Evolutionary conservation across 345 rosid genomes (phyloP), one percentile per base, ranked within the genome.

Genomic region (Eutrema japonicum): DNA sequence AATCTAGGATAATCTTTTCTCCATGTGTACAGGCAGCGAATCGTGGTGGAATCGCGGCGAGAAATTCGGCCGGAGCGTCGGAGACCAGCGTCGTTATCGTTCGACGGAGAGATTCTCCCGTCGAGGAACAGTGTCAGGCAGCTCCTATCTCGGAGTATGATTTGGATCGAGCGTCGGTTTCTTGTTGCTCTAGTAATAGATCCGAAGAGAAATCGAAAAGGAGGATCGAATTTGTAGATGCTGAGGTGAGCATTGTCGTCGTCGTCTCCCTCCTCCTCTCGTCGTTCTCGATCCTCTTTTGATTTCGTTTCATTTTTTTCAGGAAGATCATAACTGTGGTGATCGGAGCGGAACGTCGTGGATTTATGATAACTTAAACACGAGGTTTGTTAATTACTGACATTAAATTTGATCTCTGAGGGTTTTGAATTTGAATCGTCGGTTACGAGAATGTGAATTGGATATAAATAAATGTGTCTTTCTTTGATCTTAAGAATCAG

Each of bases 1-100:
- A 76, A 63, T 76, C 79, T 6, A 76, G 58, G 75, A 76, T 76
- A 3, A 22, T 59, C 0, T 51, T 41, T 2, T 59, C 73, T 6
- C 78, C 78, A 14, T 67, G 63, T 51, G 73, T 75, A 45, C 79
- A 75, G 26, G 33, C 68, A 32, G 42, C 73, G 63, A 75, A 29
- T 33, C 61, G 73, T 0, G 68, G 69, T 11, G 73, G 62, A 33
- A 58, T 4, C 3, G 33, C 35, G 10, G 73, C 55, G 26, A 67
- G 68, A 10, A 68, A 75, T 62, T 67, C 58, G 9, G 73, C 68
- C n/a, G 73, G 73, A n/a, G 62, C 68, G 4, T 68, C 62, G 68
- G 68, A 67, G 68, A 75, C 57, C 2, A 75, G 56, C 41, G 79
- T 75, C 30, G 69, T 68, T 2, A 27, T 57, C 0, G 66, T 74